phyloP scores from a whole-genome alignment of 2,329 filamentous ascomycete genomes.

The Ustulina deusta region DNA sequence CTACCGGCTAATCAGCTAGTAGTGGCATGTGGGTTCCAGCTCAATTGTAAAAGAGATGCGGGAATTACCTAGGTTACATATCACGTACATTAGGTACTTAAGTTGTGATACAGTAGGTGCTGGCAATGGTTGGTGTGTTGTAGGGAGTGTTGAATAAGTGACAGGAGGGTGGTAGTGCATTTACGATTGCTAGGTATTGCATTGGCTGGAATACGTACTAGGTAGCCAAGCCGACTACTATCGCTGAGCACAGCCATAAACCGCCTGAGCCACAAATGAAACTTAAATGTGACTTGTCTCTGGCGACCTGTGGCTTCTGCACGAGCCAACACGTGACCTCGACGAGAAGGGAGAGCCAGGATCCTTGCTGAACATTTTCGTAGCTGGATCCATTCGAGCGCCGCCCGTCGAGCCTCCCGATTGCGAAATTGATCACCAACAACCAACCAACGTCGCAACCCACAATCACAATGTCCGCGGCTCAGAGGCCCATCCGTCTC shows the following conservation, averaged over 20 bases:
- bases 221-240: too few species aligned
- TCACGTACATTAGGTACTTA: neutral
- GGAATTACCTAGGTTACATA: neutral
- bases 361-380: conserved; percentile 28
- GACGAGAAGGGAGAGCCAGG: neutral
- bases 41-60: neutral
- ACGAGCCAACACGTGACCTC: conserved; percentile 28
- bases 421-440: conserved; percentile 15
- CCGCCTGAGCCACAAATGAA: too few species aligned
- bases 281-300: too few species aligned
- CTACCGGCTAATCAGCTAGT: neutral
- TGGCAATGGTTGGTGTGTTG: too few species aligned
- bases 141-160: too few species aligned
- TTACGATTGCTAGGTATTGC: too few species aligned
- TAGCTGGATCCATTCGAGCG: neutral
- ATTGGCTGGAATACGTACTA: too few species aligned
- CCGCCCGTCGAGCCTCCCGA: neutral
- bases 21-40: neutral
- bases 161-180: too few species aligned
- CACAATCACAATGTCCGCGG: conserved; percentile 56
- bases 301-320: neutral
- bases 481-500: conserved; percentile 66
- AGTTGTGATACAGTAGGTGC: neutral
- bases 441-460: conserved; percentile 11
- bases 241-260: too few species aligned